These are phyloP conservation scores for Lineolata rhizophorae DNA, from an alignment of 495 filamentous ascomycete species.

Conservation along the genomic window DNA sequence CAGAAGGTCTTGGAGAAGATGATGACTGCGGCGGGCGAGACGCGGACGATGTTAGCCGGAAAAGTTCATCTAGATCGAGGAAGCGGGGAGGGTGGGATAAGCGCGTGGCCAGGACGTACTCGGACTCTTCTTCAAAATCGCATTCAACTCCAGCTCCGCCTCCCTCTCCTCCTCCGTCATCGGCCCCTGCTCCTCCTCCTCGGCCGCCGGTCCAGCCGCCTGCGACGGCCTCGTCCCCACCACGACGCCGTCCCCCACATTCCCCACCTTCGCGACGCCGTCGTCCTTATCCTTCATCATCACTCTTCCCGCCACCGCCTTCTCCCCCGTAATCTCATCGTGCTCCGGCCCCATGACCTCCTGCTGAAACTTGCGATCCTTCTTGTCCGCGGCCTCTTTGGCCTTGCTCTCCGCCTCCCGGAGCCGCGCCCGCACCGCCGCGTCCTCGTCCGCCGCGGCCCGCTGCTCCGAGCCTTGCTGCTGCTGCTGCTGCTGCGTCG, in stretches of 20 bases:
- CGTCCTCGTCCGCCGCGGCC: constrained; percentile 11
- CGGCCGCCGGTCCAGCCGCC: constrained; percentile 15
- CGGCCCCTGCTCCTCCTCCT: constrained; percentile 8
- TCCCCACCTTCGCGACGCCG: too few species aligned
- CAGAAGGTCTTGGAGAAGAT: constrained; percentile 94
- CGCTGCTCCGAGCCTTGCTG: constrained; percentile 15
- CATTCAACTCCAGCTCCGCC: constrained; percentile 40
- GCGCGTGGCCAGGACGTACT: constrained; percentile 27
- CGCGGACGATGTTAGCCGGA: constrained; percentile 7
- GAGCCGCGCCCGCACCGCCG: constrained; percentile 17
- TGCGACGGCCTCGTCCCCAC: constrained; percentile 10
- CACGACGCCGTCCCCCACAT: constrained; percentile 10
- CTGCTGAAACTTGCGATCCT: constrained; percentile 24
- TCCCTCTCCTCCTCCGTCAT: constrained; percentile 34
- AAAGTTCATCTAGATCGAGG: constrained; percentile 3
- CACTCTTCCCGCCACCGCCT: constrained; percentile 45
- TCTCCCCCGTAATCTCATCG: constrained; percentile 16
- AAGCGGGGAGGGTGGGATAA: not conserved
- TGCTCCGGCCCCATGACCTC: constrained; percentile 27
- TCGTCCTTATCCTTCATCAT: constrained; percentile 21
- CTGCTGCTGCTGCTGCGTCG: constrained; percentile 5
- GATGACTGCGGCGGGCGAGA: constrained; percentile 38
- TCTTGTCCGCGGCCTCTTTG: constrained; percentile 25
- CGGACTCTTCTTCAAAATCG: constrained; percentile 59
- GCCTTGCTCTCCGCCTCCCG: constrained; percentile 17